Conservation (phyloP, 257 asterid species). For the Agastache rugosa region DNA sequence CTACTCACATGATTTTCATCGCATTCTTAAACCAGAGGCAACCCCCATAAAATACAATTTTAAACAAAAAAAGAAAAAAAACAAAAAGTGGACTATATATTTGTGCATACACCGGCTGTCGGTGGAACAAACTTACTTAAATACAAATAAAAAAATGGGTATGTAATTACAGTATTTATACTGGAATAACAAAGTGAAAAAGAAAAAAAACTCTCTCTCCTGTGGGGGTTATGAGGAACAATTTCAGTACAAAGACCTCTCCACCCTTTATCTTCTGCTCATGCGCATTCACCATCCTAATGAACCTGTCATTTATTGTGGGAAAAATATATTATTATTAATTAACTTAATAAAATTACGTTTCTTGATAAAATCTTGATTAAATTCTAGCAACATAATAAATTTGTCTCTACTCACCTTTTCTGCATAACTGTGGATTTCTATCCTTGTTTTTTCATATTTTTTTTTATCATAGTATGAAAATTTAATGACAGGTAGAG, state of each 20-base stretch:
- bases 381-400: background rate
- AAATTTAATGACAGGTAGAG: constrained; percentile 64
- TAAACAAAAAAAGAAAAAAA: background rate
- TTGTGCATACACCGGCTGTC: constrained; percentile 47
- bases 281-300: constrained; percentile 44
- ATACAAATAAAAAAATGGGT: constrained; percentile 78
- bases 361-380: background rate
- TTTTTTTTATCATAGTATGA: constrained; percentile 33
- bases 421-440: constrained; percentile 33
- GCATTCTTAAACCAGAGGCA: constrained; percentile 22
- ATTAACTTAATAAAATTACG: constrained; percentile 7
- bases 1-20: constrained; percentile 37
- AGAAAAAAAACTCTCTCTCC: constrained; percentile 18
- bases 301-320: constrained; percentile 42
- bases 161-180: constrained; percentile 82
- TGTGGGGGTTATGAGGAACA: constrained; percentile 43
- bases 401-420: constrained; percentile 41
- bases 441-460: constrained; percentile 15
- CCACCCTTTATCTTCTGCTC: constrained; percentile 39
- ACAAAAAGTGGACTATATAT: constrained; percentile 28
- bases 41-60: constrained; percentile 18
- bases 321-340: constrained; percentile 22
- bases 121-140: constrained; percentile 60
- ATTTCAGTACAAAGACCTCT: constrained; percentile 45
- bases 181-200: constrained; percentile 43